These are phyloP conservation scores for Nymphaea thermarum DNA, from an alignment of 164 flowering plant genomes.

Conservation along the genomic window DNA sequence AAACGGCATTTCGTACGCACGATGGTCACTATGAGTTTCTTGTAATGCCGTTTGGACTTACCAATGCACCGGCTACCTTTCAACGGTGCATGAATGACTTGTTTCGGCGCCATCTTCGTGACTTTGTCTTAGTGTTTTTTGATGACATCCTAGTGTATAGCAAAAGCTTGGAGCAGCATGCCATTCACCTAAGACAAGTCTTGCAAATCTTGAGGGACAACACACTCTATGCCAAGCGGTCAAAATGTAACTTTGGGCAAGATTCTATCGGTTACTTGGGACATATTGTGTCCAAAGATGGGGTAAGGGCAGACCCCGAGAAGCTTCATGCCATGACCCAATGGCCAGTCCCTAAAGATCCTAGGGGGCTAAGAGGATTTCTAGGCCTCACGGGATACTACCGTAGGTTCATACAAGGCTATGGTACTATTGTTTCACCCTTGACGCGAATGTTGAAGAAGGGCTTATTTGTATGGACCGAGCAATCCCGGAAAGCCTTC, in stretches of 20 bases:
- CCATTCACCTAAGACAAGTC: not conserved
- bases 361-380: not conserved
- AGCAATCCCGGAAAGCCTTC: not conserved
- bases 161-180: not conserved
- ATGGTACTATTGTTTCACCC: not conserved
- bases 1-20: constrained; percentile 11
- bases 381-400: not conserved
- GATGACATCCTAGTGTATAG: constrained; percentile 4
- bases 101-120: not conserved
- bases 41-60: constrained; percentile 14
- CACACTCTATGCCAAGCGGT: not conserved
- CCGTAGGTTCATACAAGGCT: not conserved
- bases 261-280: not conserved
- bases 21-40: constrained; percentile 12
- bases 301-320: not conserved
- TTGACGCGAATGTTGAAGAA: not conserved
- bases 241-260: constrained; percentile 1
- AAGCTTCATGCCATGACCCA: not conserved
- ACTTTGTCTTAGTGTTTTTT: constrained; percentile 1
- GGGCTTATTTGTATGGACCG: not conserved
- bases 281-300: not conserved
- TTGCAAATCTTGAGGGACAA: constrained; percentile 1
- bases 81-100: constrained; percentile 3
- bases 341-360: not conserved
- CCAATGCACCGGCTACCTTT: constrained; percentile 10